Percentiles rank a stretch among this genome's conserved stretches.
phyloP scores from a whole-genome alignment of 331 rosid genomes.

The Rhamnella rubrinervis region DNA sequence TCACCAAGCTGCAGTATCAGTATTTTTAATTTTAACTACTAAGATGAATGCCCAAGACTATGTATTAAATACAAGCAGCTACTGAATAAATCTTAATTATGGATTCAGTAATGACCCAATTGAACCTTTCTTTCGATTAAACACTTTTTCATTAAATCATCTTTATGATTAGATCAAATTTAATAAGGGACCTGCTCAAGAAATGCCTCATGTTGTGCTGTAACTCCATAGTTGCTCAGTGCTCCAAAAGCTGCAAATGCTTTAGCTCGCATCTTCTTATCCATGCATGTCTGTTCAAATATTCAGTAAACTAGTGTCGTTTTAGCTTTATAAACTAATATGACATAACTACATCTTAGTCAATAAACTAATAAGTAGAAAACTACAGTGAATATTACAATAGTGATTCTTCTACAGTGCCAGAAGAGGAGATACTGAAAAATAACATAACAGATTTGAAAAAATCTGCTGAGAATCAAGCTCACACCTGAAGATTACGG shows the following conservation, averaged over 20 bases:
- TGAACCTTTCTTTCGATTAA: not conserved
- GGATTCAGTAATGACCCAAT: not conserved
- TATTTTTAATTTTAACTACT: not conserved
- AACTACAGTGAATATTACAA: too few relatives aligned
- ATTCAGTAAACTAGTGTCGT: conserved; percentile 12
- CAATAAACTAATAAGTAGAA: too few relatives aligned
- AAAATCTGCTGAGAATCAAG: conserved; percentile 17
- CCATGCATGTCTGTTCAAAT: conserved; percentile 57
- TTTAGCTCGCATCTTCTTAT: conserved; percentile 80
- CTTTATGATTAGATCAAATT: not conserved
- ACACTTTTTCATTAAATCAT: not conserved
- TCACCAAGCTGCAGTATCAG: not conserved
- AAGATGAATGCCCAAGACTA: not conserved
- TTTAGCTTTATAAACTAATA: not conserved
- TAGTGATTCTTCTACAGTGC: not conserved
- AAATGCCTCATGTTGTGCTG: conserved; percentile 68
- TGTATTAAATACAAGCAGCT: not conserved
- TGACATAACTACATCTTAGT: too few relatives aligned
- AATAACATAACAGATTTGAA: conserved; percentile 1
- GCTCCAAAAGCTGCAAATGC: conserved; percentile 94
- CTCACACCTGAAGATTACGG: conserved; percentile 84
- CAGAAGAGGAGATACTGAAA: conserved; percentile 12
- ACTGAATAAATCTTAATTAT: not conserved
- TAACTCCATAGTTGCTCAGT: conserved; percentile 64
- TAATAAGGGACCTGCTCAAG: conserved; percentile 76